These are phyloP conservation scores for Phialophora chinensis DNA, from an alignment of 2,329 filamentous ascomycete species.

Conservation along the genomic window DNA sequence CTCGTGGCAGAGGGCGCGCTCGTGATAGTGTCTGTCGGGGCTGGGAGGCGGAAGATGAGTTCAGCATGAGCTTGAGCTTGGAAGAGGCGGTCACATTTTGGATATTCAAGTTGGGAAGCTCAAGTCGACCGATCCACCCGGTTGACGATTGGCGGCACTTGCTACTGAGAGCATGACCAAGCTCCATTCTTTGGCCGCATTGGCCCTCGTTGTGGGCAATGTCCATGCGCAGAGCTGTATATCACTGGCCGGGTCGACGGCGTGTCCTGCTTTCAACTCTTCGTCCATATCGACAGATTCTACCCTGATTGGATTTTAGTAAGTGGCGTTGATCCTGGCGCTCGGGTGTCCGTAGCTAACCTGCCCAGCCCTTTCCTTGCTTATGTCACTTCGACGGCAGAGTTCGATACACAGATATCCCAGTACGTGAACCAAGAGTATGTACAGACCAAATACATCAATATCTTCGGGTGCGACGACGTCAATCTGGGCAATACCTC, in stretches of 20 bases:
- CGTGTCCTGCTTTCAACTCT: constrained; percentile 73
- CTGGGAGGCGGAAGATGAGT: constrained; percentile 26
- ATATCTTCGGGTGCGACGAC: constrained; percentile 77
- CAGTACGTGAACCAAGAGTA: constrained; percentile 77
- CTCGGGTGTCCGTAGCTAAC: constrained; percentile 39
- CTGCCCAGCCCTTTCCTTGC: constrained; percentile 76
- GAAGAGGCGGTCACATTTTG: constrained; percentile 75
- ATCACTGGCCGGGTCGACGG: constrained; percentile 70
- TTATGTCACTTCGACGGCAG: constrained; percentile 74
- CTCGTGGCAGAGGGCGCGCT: constrained; percentile 70
- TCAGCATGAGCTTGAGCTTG: constrained; percentile 37
- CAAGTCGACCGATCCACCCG: constrained; percentile 16
- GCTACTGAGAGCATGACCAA: constrained; percentile 30
- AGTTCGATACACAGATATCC: constrained; percentile 78
- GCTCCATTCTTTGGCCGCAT: constrained; percentile 27
- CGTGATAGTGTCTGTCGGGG: constrained; percentile 71
- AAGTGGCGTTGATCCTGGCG: constrained; percentile 47
- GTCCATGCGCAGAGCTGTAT: constrained; percentile 56
- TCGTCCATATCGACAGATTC: constrained; percentile 73
- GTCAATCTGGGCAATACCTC: constrained; percentile 79
- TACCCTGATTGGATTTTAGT: constrained; percentile 68
- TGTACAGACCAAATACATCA: constrained; percentile 78
- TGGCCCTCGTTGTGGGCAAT: constrained; percentile 29
- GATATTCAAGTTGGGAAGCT: constrained; percentile 49
- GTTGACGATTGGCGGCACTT: constrained; percentile 11